Evolutionary conservation across 352 stramenopile species (phyloP).

Genomic region (Phytophthora citricola): DNA sequence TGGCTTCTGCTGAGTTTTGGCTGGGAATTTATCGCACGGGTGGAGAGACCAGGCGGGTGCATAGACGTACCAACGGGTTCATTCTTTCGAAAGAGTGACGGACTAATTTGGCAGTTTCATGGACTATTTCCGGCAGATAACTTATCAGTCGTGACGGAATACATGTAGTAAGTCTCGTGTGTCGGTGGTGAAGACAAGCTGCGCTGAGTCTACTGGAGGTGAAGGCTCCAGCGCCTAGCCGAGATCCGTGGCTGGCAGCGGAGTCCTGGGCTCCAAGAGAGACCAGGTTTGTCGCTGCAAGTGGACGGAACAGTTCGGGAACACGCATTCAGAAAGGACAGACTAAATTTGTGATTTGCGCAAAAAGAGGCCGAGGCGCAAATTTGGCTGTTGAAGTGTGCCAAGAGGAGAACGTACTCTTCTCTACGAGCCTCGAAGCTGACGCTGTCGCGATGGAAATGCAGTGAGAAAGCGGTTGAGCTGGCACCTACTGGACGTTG

Average conservation of each 20-base stretch:
- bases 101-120: not conserved
- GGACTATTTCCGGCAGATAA: not conserved
- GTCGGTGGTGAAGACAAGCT: too few relatives aligned
- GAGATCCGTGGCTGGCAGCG: too few relatives aligned
- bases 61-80: not conserved
- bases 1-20: conserved; percentile 12
- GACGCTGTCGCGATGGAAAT: too few relatives aligned
- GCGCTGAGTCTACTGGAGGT: too few relatives aligned
- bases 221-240: too few relatives aligned
- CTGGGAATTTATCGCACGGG: conserved; percentile 4
- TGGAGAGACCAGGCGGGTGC: conserved; percentile 1
- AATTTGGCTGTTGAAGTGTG: not conserved
- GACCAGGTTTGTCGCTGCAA: conserved; percentile 4
- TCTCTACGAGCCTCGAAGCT: too few relatives aligned
- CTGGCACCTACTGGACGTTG: not conserved
- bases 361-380: conserved; percentile 13
- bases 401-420: too few relatives aligned
- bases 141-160: not conserved
- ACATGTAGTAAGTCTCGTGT: too few relatives aligned
- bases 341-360: conserved; percentile 30
- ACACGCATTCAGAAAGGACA: conserved; percentile 27
- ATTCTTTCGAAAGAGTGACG: not conserved
- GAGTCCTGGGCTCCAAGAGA: too few relatives aligned
- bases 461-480: not conserved
- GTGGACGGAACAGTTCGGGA: conserved; percentile 31